phyloP scores from a whole-genome alignment of 768 basidiomycete genomes.

The Naganishia kalamii region DNA sequence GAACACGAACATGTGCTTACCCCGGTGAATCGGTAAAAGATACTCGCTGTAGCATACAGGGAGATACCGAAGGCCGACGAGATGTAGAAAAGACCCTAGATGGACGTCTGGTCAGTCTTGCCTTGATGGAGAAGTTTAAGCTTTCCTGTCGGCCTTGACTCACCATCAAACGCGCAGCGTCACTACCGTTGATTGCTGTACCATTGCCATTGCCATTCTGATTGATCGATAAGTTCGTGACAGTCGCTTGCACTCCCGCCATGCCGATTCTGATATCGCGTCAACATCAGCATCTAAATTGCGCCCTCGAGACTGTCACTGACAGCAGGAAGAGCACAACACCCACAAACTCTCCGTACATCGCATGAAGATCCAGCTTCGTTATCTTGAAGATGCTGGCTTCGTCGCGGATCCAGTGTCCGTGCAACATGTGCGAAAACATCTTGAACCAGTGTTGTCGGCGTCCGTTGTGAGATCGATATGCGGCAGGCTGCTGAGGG shows the following conservation, averaged over 20 bases:
- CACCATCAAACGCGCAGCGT: constrained; percentile 27
- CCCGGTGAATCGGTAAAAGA: constrained; percentile 45
- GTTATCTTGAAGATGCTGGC: too few species aligned
- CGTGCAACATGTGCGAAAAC: too few species aligned
- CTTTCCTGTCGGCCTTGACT: too few species aligned
- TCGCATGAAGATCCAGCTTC: constrained; percentile 27
- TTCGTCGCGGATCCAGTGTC: too few species aligned
- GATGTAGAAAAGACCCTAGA: constrained; percentile 30
- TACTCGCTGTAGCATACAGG: constrained; percentile 35
- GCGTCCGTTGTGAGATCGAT: too few species aligned
- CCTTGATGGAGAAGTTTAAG: neutral
- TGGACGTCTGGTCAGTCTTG: too few species aligned
- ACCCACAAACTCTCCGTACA: constrained; percentile 40
- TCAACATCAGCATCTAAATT: too few species aligned
- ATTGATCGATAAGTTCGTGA: constrained; percentile 24
- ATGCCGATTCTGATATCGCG: too few species aligned
- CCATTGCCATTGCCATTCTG: constrained; percentile 22
- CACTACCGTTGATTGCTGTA: constrained; percentile 21
- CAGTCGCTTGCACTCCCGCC: constrained; percentile 30
- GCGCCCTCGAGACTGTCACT: too few species aligned
- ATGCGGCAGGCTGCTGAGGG: too few species aligned
- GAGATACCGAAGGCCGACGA: constrained; percentile 37
- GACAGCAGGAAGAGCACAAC: constrained; percentile 40
- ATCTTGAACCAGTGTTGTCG: too few species aligned
- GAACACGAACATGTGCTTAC: constrained; percentile 25